Evolutionary conservation across 2,329 filamentous ascomycete species (phyloP).

Genomic region (Penicillium carneum): DNA sequence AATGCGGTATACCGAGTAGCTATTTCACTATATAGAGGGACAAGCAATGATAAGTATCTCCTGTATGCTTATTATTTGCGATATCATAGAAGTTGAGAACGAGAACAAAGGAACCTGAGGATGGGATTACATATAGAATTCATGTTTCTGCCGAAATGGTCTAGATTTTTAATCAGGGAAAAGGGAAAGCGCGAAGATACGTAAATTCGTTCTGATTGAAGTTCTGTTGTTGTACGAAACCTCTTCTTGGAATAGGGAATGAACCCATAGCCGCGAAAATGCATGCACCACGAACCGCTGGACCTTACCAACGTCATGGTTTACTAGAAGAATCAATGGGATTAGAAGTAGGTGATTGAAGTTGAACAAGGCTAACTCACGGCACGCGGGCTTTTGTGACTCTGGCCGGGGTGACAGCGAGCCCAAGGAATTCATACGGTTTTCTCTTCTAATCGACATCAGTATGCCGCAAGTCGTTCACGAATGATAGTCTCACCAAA

Average conservation of each 20-base stretch:
- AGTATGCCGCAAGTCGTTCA: background rate
- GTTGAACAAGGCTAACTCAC: background rate
- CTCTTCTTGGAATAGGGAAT: no score
- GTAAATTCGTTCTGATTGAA: background rate
- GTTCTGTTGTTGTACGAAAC: no score
- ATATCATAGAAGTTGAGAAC: background rate
- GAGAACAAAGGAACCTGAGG: no score
- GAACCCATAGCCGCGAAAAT: background rate
- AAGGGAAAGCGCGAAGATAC: no score
- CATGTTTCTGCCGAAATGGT: no score
- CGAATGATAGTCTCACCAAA: background rate
- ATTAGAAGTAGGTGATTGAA: background rate
- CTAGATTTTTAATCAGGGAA: no score
- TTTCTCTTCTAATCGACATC: background rate
- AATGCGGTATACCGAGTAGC: background rate
- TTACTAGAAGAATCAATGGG: background rate
- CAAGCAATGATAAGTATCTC: background rate
- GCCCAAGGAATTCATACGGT: background rate
- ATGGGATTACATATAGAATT: no score
- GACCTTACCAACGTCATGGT: background rate
- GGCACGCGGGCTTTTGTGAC: background rate
- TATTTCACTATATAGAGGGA: background rate
- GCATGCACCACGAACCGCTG: background rate
- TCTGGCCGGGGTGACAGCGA: background rate
- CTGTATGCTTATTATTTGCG: background rate